Conservation (phyloP, 1,284 basidiomycete species). For the Austropuccinia psidii region DNA sequence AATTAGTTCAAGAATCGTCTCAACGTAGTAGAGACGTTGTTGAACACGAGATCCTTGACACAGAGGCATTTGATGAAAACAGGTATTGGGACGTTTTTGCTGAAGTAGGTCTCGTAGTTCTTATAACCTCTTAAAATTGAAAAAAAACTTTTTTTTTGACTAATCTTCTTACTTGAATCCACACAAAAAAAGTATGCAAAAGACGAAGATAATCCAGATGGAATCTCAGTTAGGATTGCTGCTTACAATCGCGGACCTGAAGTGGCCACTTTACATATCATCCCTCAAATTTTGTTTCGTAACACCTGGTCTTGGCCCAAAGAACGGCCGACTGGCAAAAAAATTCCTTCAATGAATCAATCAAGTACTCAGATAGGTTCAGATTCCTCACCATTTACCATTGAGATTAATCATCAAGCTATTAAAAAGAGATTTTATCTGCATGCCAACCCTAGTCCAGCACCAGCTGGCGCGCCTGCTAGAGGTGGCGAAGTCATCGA, state of each 20-base stretch:
- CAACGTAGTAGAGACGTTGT: slow-evolving; percentile 73
- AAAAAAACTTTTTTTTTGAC: slow-evolving; percentile 6
- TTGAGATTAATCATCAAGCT: slow-evolving; percentile 62
- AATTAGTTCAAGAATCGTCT: slow-evolving; percentile 76
- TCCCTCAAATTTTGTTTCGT: slow-evolving; percentile 93
- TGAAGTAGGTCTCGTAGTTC: slow-evolving; percentile 57
- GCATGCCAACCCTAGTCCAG: slow-evolving; percentile 84
- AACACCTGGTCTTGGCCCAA: slow-evolving; percentile 96
- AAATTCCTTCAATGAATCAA: slow-evolving; percentile 56
- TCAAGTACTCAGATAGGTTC: slow-evolving; percentile 55
- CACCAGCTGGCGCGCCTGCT: slow-evolving; percentile 64
- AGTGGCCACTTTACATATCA: slow-evolving; percentile 83
- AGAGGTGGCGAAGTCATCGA: slow-evolving; percentile 55
- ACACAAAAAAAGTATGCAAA: slow-evolving; percentile 97
- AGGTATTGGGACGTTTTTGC: slow-evolving; percentile 97
- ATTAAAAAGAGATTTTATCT: slow-evolving; percentile 54
- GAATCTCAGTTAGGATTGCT: slow-evolving; percentile 84
- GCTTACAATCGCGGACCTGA: slow-evolving; percentile 95
- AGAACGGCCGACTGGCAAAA: slow-evolving; percentile 64
- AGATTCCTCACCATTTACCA: slow-evolving; percentile 58
- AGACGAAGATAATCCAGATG: slow-evolving; percentile 83
- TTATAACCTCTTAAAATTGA: neutral
- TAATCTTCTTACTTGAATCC: slow-evolving; percentile 37
- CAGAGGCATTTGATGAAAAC: slow-evolving; percentile 82
- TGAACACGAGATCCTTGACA: slow-evolving; percentile 90